These are phyloP conservation scores for Erysimum cheiranthoides DNA, from an alignment of 345 rosid species.

Conservation along the genomic window DNA sequence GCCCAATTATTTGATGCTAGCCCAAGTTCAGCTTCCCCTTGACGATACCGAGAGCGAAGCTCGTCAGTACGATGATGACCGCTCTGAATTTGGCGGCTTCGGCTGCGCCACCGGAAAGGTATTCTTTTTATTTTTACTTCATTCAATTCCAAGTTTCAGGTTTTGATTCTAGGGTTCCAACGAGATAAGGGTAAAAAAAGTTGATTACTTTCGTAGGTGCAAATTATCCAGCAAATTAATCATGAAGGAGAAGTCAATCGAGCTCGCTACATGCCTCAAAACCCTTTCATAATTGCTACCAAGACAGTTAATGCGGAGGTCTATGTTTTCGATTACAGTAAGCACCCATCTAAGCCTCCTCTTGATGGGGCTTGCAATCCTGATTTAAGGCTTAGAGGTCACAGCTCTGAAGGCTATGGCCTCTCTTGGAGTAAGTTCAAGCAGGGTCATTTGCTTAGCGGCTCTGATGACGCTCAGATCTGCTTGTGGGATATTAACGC, in stretches of 20 bases:
- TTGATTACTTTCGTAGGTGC: slow-evolving; percentile 57
- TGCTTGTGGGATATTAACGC: slow-evolving; percentile 95
- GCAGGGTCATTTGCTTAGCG: slow-evolving; percentile 92
- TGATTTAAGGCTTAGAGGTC: slow-evolving; percentile 91
- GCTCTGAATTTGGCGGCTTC: slow-evolving; percentile 78
- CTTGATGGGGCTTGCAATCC: slow-evolving; percentile 89
- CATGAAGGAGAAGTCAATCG: slow-evolving; percentile 99
- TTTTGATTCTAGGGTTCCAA: slow-evolving; percentile 13
- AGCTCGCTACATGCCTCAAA: slow-evolving; percentile 98
- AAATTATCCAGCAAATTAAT: slow-evolving; percentile 95
- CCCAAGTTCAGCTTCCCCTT: slow-evolving; percentile 96
- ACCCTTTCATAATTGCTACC: slow-evolving; percentile 88
- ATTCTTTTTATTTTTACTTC: background rate
- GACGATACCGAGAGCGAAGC: slow-evolving; percentile 90
- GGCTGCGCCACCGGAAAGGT: slow-evolving; percentile 96
- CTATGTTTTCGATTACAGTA: slow-evolving; percentile 92
- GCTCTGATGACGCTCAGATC: slow-evolving; percentile 98
- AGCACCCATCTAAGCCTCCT: slow-evolving; percentile 92
- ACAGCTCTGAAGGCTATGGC: slow-evolving; percentile 95
- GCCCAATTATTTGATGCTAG: slow-evolving; percentile 94
- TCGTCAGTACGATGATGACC: slow-evolving; percentile 93
- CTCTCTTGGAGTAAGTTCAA: slow-evolving; percentile 96
- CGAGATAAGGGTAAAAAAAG: background rate
- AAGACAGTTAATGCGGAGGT: slow-evolving; percentile 98
- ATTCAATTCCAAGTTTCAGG: background rate